Conservation (phyloP, 148 eudicot genomes). For the Bassia scoparia region DNA sequence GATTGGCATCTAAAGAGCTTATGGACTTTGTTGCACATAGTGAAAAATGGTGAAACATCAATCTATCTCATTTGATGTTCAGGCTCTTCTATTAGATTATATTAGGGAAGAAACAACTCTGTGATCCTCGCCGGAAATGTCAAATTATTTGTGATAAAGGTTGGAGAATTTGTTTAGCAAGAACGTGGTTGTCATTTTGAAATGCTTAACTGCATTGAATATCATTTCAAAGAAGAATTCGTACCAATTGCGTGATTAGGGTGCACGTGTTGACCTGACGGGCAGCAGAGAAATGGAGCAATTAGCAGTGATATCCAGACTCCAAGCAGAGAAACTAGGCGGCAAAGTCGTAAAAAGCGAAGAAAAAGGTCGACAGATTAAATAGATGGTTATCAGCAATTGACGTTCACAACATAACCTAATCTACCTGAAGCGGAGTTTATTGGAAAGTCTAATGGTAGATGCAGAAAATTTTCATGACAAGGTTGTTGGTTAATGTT, state of each 20-base stretch:
- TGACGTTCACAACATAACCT: constrained; percentile 76
- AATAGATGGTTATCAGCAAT: constrained; percentile 83
- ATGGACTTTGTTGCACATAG: constrained; percentile 79
- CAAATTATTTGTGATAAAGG: constrained; percentile 87
- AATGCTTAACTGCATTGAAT: constrained; percentile 89
- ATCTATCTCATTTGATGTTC: constrained; percentile 79
- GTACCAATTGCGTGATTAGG: constrained; percentile 44
- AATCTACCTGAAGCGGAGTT: constrained; percentile 65
- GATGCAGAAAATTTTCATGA: constrained; percentile 60
- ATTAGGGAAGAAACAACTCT: constrained; percentile 74
- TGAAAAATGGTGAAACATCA: constrained; percentile 81
- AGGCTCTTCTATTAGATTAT: constrained; percentile 75
- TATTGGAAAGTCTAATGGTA: constrained; percentile 61
- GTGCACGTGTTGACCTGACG: constrained; percentile 44
- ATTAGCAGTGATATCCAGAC: constrained; percentile 32
- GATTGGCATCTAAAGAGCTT: constrained; percentile 80
- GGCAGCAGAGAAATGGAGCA: constrained; percentile 41
- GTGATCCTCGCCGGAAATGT: constrained; percentile 74
- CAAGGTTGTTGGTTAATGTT: constrained; percentile 81
- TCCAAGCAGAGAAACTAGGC: constrained; percentile 47
- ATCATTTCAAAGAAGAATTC: constrained; percentile 58
- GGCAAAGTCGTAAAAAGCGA: constrained; percentile 54
- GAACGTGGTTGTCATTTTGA: constrained; percentile 81
- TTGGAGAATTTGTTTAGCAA: constrained; percentile 64
- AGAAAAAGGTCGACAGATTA: constrained; percentile 41